Evolutionary conservation across 192 early-diverging fungal genomes (phyloP), one percentile per base, ranked within the genome.

Genomic region (Backusella tuberculispora): DNA sequence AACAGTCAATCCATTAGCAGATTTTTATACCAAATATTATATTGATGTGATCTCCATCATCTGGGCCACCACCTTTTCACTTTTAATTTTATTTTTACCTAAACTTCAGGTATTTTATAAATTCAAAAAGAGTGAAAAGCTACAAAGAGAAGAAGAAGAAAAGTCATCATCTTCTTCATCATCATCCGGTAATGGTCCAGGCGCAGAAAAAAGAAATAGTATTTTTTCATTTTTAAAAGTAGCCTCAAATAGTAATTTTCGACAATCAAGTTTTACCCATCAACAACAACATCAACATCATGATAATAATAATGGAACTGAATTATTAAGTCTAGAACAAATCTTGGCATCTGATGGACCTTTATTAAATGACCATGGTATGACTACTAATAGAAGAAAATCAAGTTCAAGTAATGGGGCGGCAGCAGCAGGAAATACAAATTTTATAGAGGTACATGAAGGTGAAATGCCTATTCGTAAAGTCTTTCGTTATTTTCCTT

Each of bases 11-110:
- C 72, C 83, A 9, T 69, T 80, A 43, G 74, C 77, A 1, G 81
- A 86, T 63, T 86, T 77, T 53, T 70, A 83, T 42, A 83, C 81
- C 1, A 83, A 83, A 46, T 86, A 84, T 43, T 81, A 80, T 24
- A 74, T 86, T 2, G 74, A 80, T 3, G 83, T 80, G 3, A 75
- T 84, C 0, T 79, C 82, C 0, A 79, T 84, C 37, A 65, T 86
- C 0, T 86, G 83, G 72, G 85, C 81, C 3, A 83, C 83, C 1
- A 83, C 81, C 4, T 83, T 86, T 34, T 84, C 85, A 14, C 71
- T 86, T 38, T 75, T 86, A 68, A 82, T 84, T 21, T 47, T 86
- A 10, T 86, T 86, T 40, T 43, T 84, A 17, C 85, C 85, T 6
- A 84, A 84, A 37, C 66, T 86, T 1, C 81, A 77, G 43, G 80